Percentiles rank a stretch among this genome's conserved stretches.
Evolutionary conservation across 805 yeast species (phyloP).

Genomic region (Deakozyma indianensis): DNA sequence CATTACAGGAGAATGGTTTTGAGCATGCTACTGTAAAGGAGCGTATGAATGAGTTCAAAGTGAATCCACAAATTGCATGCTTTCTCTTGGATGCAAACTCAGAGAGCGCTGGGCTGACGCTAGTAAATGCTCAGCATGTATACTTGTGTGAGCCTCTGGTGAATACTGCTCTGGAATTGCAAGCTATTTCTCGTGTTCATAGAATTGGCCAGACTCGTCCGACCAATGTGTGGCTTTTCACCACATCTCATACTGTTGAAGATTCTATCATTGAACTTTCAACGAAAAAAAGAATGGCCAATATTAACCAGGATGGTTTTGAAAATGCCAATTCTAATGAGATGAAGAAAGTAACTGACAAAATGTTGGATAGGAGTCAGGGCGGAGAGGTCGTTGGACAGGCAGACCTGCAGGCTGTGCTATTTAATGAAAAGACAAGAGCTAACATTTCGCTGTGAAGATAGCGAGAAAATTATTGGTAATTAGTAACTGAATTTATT

Average conservation of each 20-base stretch:
- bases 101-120: slow-evolving; percentile 67
- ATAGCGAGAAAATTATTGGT: too few relatives aligned
- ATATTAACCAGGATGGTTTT: slow-evolving; percentile 18
- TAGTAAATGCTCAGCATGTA: slow-evolving; percentile 86
- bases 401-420: not conserved
- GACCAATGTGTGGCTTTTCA: slow-evolving; percentile 89
- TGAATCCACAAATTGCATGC: slow-evolving; percentile 55
- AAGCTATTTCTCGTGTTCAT: slow-evolving; percentile 84
- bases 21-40: slow-evolving; percentile 40
- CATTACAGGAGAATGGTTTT: slow-evolving; percentile 47
- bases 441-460: not conserved
- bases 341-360: slow-evolving; percentile 35
- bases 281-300: slow-evolving; percentile 37
- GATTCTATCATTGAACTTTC: slow-evolving; percentile 67
- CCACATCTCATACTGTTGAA: slow-evolving; percentile 72
- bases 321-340: slow-evolving; percentile 41
- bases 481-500: too few relatives aligned
- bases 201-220: slow-evolving; percentile 75
- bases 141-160: slow-evolving; percentile 86
- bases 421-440: not conserved
- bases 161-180: slow-evolving; percentile 74
- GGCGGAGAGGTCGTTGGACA: slow-evolving; percentile 41
- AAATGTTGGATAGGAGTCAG: slow-evolving; percentile 30
- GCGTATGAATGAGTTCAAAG: slow-evolving; percentile 43
- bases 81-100: slow-evolving; percentile 72